phyloP scores from a whole-genome alignment of 2,329 filamentous ascomycete species.

The Aspergillus ochraceoroseus region DNA sequence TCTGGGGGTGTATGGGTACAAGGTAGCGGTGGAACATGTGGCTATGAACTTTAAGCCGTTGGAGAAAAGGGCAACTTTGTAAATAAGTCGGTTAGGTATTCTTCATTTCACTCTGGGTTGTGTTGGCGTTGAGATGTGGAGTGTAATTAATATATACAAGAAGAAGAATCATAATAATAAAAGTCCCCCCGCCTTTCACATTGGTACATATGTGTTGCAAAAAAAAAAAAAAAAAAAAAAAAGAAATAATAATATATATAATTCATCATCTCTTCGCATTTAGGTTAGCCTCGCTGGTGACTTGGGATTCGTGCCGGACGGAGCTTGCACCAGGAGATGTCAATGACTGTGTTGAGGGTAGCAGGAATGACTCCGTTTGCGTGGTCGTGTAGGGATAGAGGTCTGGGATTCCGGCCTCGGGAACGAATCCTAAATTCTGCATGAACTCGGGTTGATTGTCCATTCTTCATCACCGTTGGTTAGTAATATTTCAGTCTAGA shows the following conservation, averaged over 20 bases:
- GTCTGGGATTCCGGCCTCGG: conserved; percentile 37
- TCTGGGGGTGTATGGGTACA: conserved; percentile 59
- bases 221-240: background rate
- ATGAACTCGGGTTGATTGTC: conserved; percentile 39
- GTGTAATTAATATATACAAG: no score
- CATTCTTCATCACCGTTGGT: conserved; percentile 21
- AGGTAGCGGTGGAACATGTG: conserved; percentile 54
- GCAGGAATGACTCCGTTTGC: conserved; percentile 34
- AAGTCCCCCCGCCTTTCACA: no score
- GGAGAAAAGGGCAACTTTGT: conserved; percentile 26
- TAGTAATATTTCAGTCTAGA: background rate
- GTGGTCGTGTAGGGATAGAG: conserved; percentile 34
- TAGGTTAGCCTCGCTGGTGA: conserved; percentile 8
- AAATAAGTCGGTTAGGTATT: no score
- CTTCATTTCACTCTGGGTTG: no score
- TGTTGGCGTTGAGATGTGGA: no score
- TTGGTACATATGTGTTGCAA: conserved; percentile 1
- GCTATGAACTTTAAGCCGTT: conserved; percentile 36
- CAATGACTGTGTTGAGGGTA: conserved; percentile 29
- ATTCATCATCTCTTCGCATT: conserved; percentile 14
- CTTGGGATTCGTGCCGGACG: conserved; percentile 24
- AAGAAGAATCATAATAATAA: no score
- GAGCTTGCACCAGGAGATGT: conserved; percentile 18
- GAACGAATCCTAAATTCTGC: conserved; percentile 38
- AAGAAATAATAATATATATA: no score